Base-by-base conservation (phyloP, 1,284 basidiomycete species). In the Fomitopsis pinicola region DNA sequence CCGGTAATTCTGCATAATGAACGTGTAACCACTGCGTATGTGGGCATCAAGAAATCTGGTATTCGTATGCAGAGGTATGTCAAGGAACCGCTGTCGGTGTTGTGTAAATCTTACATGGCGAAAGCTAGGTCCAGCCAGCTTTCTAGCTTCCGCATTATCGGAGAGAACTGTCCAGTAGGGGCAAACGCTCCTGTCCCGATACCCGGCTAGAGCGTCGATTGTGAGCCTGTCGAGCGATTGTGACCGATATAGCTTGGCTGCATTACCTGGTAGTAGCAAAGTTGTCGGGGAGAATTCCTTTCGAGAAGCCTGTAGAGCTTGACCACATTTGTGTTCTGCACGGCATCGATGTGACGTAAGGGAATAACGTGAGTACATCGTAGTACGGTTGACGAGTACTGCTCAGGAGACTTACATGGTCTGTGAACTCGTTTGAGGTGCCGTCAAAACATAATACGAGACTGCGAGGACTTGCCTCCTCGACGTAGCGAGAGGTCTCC, bases 1-100 rank as follows among this genome's bases (percentile, higher is more conserved):
- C 17, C 72, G 68, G 63, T 81, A 85, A 65, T 84, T 87, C 67
- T 86, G 80, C 82, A 86, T 86, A 44, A 89, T 70, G 66, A 86
- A 89, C 59, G 78, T 75, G 67, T 88, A 88, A 0, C 85, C 85
- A 53, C 77, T 83, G 75, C 80, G 82, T 60, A 84, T 79, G 69
- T 85, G 82, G 15, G 74, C 73, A 62, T 80, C 76, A 8, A 83
- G 69, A 63, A 82, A 79, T 74, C 69, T 72, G 36, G 42, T 1
- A 40, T 19, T 22, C n/a, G 15, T 8, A 42, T 17, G 33, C 26
- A 22, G 5, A 52, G 50, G 5, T 17, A 6, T 52, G 30, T 33
- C 30, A 33, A 33, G 4, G 28, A 30, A 45, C 26, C 17, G 3
- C 2, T 26, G 26, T 22, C 12, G n/a, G 12, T n/a, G 15, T 26